Conservation (phyloP, 78 protist genomes). For the Dictyostelium capitatum region DNA sequence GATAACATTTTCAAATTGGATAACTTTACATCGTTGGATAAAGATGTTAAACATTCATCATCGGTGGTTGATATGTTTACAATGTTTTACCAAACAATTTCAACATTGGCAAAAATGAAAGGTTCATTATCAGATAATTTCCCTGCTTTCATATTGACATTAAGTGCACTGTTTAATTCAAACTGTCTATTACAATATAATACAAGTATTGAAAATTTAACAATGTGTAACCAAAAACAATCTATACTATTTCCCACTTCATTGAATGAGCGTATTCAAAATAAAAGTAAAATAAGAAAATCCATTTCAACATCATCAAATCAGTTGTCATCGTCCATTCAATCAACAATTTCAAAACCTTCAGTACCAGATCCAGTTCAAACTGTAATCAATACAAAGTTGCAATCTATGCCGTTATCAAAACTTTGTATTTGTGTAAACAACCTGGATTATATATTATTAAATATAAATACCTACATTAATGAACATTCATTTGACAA, state of each 20-base stretch:
- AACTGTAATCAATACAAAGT: conserved; percentile 2
- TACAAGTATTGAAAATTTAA: conserved; percentile 25
- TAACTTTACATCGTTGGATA: conserved; percentile 65
- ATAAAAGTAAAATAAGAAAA: conserved; percentile 54
- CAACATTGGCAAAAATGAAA: conserved; percentile 65
- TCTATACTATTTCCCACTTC: conserved; percentile 4
- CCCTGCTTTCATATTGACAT: conserved; percentile 50
- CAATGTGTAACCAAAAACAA: conserved; percentile 26
- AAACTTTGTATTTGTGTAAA: conserved; percentile 61
- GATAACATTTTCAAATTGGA: conserved; percentile 63
- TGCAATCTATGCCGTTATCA: neutral
- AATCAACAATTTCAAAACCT: neutral
- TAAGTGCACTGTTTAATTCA: conserved; percentile 45
- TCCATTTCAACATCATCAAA: conserved; percentile 28
- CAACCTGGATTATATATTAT: conserved; percentile 47
- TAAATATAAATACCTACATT: conserved; percentile 23
- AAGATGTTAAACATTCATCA: conserved; percentile 64
- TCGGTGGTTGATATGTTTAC: conserved; percentile 68
- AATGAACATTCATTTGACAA: conserved; percentile 27
- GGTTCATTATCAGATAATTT: conserved; percentile 53
- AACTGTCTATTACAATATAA: conserved; percentile 22
- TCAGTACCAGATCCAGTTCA: conserved; percentile 8
- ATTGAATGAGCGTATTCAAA: conserved; percentile 54
- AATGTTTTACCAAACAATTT: conserved; percentile 74
- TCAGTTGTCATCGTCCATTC: neutral